Conservation (phyloP, 306 rosid species). For the Gastrolobium villosum region DNA sequence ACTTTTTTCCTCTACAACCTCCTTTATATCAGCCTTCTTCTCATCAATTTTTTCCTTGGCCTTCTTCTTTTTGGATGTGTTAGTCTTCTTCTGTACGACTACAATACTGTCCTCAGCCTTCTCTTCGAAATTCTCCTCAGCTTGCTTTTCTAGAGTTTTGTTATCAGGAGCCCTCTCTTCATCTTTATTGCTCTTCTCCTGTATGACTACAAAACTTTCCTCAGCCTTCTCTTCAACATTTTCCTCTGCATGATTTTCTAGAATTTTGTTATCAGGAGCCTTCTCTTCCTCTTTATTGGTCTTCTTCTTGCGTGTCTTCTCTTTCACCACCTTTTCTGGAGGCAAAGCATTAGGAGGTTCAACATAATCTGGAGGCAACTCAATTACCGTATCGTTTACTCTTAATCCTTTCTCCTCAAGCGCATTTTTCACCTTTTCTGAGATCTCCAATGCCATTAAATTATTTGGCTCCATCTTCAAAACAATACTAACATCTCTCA, state of each 20-base stretch:
- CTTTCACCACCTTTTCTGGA: slow-evolving; percentile 57
- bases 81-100: slow-evolving; percentile 38
- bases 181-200: slow-evolving; percentile 68
- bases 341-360: slow-evolving; percentile 56
- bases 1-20: slow-evolving; percentile 72
- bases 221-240: slow-evolving; percentile 38
- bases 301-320: slow-evolving; percentile 72
- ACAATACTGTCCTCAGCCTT: slow-evolving; percentile 40
- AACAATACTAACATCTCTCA: slow-evolving; percentile 77
- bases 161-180: slow-evolving; percentile 49
- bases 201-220: no score
- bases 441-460: slow-evolving; percentile 84
- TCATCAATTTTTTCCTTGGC: slow-evolving; percentile 58
- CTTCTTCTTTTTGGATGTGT: slow-evolving; percentile 54
- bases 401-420: slow-evolving; percentile 75
- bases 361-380: slow-evolving; percentile 80
- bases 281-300: slow-evolving; percentile 57
- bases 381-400: slow-evolving; percentile 65
- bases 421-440: slow-evolving; percentile 67
- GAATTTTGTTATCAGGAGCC: slow-evolving; percentile 40
- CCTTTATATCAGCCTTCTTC: slow-evolving; percentile 72
- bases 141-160: slow-evolving; percentile 29
- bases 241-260: slow-evolving; percentile 39
- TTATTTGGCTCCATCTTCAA: slow-evolving; percentile 80
- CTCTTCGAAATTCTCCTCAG: slow-evolving; percentile 46